Evolutionary conservation across 164 flowering plant species (phyloP), one percentile per base, ranked within the genome.

Genomic region (Chimonanthus salicifolius): DNA sequence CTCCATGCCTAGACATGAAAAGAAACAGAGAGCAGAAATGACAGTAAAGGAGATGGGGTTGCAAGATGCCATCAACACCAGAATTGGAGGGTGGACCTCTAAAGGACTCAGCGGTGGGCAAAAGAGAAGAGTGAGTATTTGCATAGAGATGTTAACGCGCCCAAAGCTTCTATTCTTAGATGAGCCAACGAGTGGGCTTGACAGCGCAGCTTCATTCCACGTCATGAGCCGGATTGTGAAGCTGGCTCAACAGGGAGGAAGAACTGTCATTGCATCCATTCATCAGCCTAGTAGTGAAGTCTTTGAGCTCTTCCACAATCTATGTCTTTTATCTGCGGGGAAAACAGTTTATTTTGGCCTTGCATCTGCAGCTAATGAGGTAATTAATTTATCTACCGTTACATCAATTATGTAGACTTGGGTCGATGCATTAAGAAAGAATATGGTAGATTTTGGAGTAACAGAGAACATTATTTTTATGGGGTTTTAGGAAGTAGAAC

Each of bases 181-280:
- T 65, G 94, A 90, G 77, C 95, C 95, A 1, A 90, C 92, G 0
- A 86, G 88, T 33, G 90, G 91, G 2, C 86, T 90, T 0, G 94
- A 90, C 68, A 87, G 92, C 58, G 92, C 90, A 4, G 87, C 94
- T 0, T 85, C 97, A 0, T 87, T 76, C 75, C 80, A 82, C 69
- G 83, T 84, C 71, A 86, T 83, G 86, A 83, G 69, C 21, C 58
- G 80, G 75, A 83, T 84, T 33, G 74, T 72, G 3, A 16, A 73
- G 49, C 81, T 82, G 4, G 73, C 82, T 7, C 58, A 73, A 50
- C 78, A 79, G 54, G 77, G 85, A 47, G 85, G 85, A n/a, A 82
- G 81, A 69, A 88, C 86, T 15, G 80, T 91, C 8, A 18, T 91
- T 4, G 81, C 84, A 33, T 33, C 33, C 33, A 33, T 33, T 1